These are phyloP conservation scores for Cadophora malorum DNA, from an alignment of 2,329 filamentous ascomycete genomes.

Conservation along the genomic window DNA sequence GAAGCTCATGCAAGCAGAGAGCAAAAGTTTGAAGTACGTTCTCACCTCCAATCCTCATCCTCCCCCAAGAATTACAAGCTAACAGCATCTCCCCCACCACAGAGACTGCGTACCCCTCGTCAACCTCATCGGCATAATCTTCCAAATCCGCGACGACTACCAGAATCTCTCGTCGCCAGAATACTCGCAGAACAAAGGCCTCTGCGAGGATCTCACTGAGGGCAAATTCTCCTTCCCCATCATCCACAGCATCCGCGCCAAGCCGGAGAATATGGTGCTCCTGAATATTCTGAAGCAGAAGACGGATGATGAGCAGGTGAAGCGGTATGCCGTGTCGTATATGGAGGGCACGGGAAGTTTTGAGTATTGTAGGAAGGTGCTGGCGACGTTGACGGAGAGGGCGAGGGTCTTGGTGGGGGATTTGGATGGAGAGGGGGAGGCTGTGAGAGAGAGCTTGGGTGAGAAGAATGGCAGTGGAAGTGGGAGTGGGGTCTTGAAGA, in stretches of 20 bases:
- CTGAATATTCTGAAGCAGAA: constrained; percentile 94
- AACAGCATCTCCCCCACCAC: constrained; percentile 16
- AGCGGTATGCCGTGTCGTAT: constrained; percentile 87
- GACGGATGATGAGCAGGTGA: constrained; percentile 84
- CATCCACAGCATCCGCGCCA: constrained; percentile 86
- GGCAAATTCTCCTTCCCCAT: constrained; percentile 97
- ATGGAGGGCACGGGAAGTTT: constrained; percentile 93
- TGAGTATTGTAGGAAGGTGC: constrained; percentile 76
- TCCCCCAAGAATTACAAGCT: background rate
- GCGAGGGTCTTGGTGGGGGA: constrained; percentile 63
- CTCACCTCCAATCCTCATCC: background rate
- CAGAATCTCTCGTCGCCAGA: constrained; percentile 78
- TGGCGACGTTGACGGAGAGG: constrained; percentile 67
- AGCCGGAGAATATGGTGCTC: constrained; percentile 77
- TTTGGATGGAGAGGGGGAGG: constrained; percentile 66
- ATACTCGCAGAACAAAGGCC: constrained; percentile 88
- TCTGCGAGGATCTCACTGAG: constrained; percentile 95
- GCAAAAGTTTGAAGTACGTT: constrained; percentile 51
- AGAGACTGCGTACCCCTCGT: constrained; percentile 83
- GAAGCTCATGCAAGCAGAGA: constrained; percentile 86
- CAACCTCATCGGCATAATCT: constrained; percentile 83
- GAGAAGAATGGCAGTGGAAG: constrained; percentile 59
- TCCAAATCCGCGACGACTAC: constrained; percentile 94
- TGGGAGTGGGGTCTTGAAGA: constrained; percentile 61
- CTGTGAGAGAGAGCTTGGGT: constrained; percentile 60